Evolutionary conservation across 176 grass and related monocot genomes (phyloP).

Genomic region (Alopecurus myosuroides): DNA sequence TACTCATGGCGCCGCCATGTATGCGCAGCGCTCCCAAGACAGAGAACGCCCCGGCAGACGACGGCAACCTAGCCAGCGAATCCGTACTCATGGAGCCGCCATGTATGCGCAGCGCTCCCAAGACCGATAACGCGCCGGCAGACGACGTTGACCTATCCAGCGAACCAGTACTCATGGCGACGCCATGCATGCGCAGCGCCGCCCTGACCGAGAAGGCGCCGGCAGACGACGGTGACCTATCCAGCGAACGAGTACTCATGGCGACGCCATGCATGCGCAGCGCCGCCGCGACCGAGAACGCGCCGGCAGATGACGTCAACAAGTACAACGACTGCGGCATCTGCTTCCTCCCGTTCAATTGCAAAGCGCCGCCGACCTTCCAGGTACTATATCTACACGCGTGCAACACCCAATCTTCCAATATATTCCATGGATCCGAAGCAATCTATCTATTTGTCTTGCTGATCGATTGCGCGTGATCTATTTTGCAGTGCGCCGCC

Average conservation of each 20-base stretch:
- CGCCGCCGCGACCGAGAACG: not conserved
- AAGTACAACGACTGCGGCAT: not conserved
- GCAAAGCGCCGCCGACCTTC: not conserved
- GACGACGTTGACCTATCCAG: too few species aligned
- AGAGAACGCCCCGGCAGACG: too few species aligned
- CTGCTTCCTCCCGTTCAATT: not conserved
- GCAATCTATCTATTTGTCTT: not conserved
- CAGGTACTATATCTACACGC: not conserved
- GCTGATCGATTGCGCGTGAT: not conserved
- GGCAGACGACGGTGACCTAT: not conserved
- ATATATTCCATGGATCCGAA: not conserved
- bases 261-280: not conserved
- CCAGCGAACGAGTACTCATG: not conserved
- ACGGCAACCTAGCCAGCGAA: too few species aligned
- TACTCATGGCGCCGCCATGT: too few species aligned
- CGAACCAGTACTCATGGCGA: too few species aligned
- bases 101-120: too few species aligned
- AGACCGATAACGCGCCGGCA: too few species aligned
- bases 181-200: too few species aligned
- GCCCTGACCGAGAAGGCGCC: too few species aligned
- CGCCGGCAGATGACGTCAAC: not conserved
- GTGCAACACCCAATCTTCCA: not conserved
- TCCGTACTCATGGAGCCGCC: too few species aligned
- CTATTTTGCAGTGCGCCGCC: not conserved
- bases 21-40: too few species aligned